A percentile compares a stretch with the other conserved stretches of the same genome.
Conservation (phyloP, 2,329 filamentous ascomycete genomes). For the Fusarium compactum region DNA sequence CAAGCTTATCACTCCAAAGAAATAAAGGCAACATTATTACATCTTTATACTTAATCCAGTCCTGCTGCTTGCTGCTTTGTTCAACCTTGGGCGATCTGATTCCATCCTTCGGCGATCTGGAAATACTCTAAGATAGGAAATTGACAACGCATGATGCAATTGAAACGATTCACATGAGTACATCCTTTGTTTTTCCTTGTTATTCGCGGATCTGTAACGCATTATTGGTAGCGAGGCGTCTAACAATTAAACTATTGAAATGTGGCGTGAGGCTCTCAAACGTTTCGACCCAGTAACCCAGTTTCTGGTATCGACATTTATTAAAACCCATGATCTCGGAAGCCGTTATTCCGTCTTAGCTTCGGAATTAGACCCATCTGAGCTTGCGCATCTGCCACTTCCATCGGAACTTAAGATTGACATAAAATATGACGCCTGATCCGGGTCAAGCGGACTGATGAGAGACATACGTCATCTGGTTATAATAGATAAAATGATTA, state of each 20-base stretch:
- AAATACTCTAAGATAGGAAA: background rate
- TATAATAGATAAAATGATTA: background rate
- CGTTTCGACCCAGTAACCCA: background rate
- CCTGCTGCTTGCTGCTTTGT: background rate
- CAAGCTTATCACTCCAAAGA: fast-evolving
- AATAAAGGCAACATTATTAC: background rate
- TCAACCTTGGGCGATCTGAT: background rate
- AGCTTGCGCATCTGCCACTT: background rate
- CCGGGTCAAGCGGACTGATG: background rate
- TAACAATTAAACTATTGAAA: background rate
- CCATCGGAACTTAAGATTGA: background rate
- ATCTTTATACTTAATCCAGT: background rate
- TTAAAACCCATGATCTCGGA: background rate
- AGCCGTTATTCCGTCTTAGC: background rate
- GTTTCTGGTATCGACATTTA: background rate
- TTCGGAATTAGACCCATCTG: background rate
- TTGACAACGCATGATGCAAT: background rate
- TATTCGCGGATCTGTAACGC: no score
- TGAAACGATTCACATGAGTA: background rate
- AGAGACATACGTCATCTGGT: background rate
- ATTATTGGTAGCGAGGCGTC: background rate
- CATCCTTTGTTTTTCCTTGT: background rate
- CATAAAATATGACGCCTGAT: background rate
- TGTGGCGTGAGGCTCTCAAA: background rate
- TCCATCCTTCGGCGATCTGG: background rate